Percentiles rank a stretch among this genome's conserved stretches.
These are phyloP conservation scores for Lactarius psammicola DNA, from an alignment of 768 basidiomycete species.

Conservation along the genomic window DNA sequence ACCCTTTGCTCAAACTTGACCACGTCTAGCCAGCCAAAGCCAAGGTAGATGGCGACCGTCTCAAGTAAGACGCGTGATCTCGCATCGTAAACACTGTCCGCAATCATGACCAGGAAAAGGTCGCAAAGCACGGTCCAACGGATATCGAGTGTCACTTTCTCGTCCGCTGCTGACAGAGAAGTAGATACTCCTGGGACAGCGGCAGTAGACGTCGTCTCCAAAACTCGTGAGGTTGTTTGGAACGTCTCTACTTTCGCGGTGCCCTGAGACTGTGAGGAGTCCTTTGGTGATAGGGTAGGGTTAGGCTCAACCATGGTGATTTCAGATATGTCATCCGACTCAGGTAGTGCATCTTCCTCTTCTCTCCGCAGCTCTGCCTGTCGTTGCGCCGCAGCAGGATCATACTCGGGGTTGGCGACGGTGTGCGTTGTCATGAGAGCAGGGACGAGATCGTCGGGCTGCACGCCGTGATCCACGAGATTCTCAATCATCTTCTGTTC, in stretches of 20 bases:
- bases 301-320: constrained; percentile 28
- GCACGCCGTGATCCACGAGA: constrained; percentile 86
- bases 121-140: constrained; percentile 99
- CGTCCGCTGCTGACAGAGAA: constrained; percentile 77
- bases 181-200: constrained; percentile 83
- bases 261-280: constrained; percentile 9
- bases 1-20: constrained; percentile 93
- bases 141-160: constrained; percentile 93
- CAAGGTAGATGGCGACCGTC: constrained; percentile 77
- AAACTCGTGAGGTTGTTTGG: constrained; percentile 64
- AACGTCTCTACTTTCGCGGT: constrained; percentile 31
- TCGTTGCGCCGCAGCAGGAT: constrained; percentile 72
- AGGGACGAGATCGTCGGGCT: constrained; percentile 86
- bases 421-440: constrained; percentile 96
- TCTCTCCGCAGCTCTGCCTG: constrained; percentile 41
- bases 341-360: constrained; percentile 30
- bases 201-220: constrained; percentile 58
- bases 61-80: constrained; percentile 92
- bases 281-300: constrained; percentile 24
- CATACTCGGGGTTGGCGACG: constrained; percentile 96
- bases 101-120: constrained; percentile 91
- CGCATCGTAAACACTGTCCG: constrained; percentile 97
- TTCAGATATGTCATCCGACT: constrained; percentile 30
- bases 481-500: constrained; percentile 99
- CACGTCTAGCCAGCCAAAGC: constrained; percentile 90